Evolutionary conservation across 2,329 filamentous ascomycete species (phyloP).

Genomic region (Ceratocystis alfenasii): DNA sequence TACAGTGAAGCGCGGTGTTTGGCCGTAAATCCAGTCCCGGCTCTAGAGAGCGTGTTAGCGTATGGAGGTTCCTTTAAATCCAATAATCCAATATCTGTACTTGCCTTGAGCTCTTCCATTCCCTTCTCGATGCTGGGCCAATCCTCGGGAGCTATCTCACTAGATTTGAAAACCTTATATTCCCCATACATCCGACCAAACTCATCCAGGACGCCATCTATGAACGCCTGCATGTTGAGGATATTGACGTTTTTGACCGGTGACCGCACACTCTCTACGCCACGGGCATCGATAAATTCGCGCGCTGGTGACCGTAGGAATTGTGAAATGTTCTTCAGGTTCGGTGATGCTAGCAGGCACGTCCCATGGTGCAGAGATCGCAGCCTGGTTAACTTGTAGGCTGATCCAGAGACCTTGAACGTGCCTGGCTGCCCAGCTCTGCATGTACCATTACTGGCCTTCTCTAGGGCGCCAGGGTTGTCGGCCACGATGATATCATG

Average conservation of each 20-base stretch:
- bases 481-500: slow-evolving; percentile 79
- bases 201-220: slow-evolving; percentile 47
- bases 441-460: slow-evolving; percentile 13
- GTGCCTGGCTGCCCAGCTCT: slow-evolving; percentile 27
- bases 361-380: slow-evolving; percentile 88
- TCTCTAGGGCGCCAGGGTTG: slow-evolving; percentile 17
- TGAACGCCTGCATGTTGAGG: slow-evolving; percentile 33
- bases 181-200: slow-evolving; percentile 56
- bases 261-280: slow-evolving; percentile 84
- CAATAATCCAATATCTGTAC: slow-evolving; percentile 24
- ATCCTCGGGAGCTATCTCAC: slow-evolving; percentile 36
- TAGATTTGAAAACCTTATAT: slow-evolving; percentile 37
- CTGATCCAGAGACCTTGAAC: slow-evolving; percentile 83
- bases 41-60: slow-evolving; percentile 37
- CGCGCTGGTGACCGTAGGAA: slow-evolving; percentile 70
- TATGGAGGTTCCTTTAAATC: not conserved
- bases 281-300: slow-evolving; percentile 63
- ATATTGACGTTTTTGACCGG: slow-evolving; percentile 67
- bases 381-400: slow-evolving; percentile 77
- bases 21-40: slow-evolving; percentile 64
- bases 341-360: slow-evolving; percentile 66
- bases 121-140: slow-evolving; percentile 45
- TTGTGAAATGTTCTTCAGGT: slow-evolving; percentile 55
- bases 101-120: slow-evolving; percentile 48
- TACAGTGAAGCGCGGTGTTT: slow-evolving; percentile 75